Evolutionary conservation across 164 flowering plant genomes (phyloP), one percentile per base, ranked within the genome.

Genomic region (Macadamia tetraphylla): DNA sequence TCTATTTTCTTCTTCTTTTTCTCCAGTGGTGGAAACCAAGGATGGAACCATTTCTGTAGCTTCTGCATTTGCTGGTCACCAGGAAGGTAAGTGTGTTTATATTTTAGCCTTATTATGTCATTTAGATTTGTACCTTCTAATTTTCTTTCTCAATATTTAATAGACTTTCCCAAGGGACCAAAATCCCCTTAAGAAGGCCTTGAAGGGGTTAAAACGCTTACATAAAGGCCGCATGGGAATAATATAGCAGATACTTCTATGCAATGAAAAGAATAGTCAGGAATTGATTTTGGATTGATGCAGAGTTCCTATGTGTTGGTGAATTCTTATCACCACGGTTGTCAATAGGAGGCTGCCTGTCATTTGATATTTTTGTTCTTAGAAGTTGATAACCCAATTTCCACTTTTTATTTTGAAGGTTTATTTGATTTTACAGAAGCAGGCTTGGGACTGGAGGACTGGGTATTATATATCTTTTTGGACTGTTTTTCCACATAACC

Each of bases 31-130:
- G 76, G 98, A 89, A 81, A 80, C 94, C 57, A 87, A 82, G 62
- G 97, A 91, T 52, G 98, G 97, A 73, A 82, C 92, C 65, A 86
- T 91, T 70, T 86, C 97, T 60, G 90, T 93, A 18, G 94, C 97
- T 60, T 81, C 97, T 76, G 90, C 96, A 43, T 89, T 91, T 78
- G 65, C 94, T 70, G 97, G 86, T 64, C 85, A 91, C 75, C 96
- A 91, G 70, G 89, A 91, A 85, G 97, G 98, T 89, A 85, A 76
- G 51, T 2, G 9, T 11, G 11, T 46, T 9, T 30, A 30, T n/a
- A 31, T 53, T 14, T 29, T 60, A 60, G 29, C 43, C 12, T 6
- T 23, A n/a, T 3, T 18, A 4, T 63, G 8, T 44, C 51, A 46
- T 13, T 56, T 2, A 30, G 55, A 46, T 62, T 18, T 11, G n/a